These are phyloP conservation scores for Kluyveromyces starmeri DNA, from an alignment of 805 yeast species.

Conservation along the genomic window DNA sequence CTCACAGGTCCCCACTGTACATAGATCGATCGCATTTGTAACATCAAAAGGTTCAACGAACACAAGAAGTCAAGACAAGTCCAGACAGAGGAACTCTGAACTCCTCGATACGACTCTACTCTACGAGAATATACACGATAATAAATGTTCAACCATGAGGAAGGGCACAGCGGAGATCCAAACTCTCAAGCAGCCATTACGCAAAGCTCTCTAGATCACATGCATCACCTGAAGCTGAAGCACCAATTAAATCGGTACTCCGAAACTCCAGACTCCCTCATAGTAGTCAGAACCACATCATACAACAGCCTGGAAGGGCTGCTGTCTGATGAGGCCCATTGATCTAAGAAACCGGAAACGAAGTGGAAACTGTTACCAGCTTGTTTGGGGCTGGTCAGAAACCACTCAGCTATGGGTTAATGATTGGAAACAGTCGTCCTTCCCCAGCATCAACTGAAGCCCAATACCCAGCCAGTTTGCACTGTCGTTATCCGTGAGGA, in stretches of 20 bases:
- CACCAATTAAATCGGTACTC: neutral
- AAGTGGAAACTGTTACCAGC: conserved; percentile 30
- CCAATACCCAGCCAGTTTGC: conserved; percentile 18
- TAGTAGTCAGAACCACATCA: conserved; percentile 17
- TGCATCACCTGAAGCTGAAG: conserved; percentile 16
- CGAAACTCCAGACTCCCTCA: conserved; percentile 16
- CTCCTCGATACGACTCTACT: no score
- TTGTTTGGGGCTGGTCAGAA: conserved; percentile 32
- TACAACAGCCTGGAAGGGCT: no score
- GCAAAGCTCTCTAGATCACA: conserved; percentile 25
- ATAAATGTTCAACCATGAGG: conserved; percentile 29
- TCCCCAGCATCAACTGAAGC: conserved; percentile 31
- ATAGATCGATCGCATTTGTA: no score
- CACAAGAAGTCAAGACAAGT: no score
- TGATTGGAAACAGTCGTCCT: conserved; percentile 20
- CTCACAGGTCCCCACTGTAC: no score
- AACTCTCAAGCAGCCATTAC: conserved; percentile 27
- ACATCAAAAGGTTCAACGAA: no score
- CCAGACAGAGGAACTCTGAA: no score
- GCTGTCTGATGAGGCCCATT: no score
- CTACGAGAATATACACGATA: no score
- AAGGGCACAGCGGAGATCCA: conserved; percentile 28
- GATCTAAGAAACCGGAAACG: conserved; percentile 37
- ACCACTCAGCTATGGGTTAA: conserved; percentile 34
- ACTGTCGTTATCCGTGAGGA: conserved; percentile 5